Conservation (phyloP, 805 yeast genomes). For the Candida argentea region DNA sequence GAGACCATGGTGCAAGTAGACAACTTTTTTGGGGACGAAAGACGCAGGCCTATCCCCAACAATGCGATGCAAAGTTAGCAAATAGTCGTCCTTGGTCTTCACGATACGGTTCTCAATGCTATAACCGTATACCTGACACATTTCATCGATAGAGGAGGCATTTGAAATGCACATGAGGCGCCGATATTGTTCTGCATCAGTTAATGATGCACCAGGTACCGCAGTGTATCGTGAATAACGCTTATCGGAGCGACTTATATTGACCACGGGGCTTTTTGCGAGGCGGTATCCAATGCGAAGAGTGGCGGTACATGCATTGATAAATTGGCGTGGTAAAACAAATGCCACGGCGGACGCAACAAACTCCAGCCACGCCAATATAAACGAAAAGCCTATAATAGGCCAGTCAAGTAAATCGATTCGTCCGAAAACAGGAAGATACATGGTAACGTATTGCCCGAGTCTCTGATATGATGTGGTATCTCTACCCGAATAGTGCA, state of each 20-base stretch:
- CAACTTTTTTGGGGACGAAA: conserved; percentile 36
- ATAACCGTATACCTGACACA: conserved; percentile 63
- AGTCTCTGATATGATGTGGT: too few species aligned
- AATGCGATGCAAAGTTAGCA: conserved; percentile 67
- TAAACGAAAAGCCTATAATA: conserved; percentile 31
- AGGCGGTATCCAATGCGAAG: conserved; percentile 16
- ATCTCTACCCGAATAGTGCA: too few species aligned
- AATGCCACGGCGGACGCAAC: conserved; percentile 34
- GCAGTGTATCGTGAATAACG: conserved; percentile 11
- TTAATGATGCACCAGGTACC: conserved; percentile 12
- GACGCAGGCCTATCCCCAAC: conserved; percentile 7
- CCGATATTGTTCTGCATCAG: conserved; percentile 14
- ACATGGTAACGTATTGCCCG: conserved; percentile 2
- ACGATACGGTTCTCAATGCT: conserved; percentile 68
- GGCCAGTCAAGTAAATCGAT: conserved; percentile 41
- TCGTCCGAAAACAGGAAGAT: conserved; percentile 18
- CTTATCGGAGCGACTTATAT: conserved; percentile 6
- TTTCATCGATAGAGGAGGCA: conserved; percentile 48
- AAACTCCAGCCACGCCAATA: conserved; percentile 42
- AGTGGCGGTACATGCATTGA: conserved; percentile 23
- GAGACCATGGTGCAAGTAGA: conserved; percentile 86
- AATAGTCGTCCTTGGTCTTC: conserved; percentile 64
- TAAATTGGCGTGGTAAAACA: conserved; percentile 34
- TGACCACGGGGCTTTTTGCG: conserved; percentile 18
- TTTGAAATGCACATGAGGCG: conserved; percentile 30